Evolutionary conservation across 495 filamentous ascomycete species (phyloP).

Genomic region (Penicillium ucsense): DNA sequence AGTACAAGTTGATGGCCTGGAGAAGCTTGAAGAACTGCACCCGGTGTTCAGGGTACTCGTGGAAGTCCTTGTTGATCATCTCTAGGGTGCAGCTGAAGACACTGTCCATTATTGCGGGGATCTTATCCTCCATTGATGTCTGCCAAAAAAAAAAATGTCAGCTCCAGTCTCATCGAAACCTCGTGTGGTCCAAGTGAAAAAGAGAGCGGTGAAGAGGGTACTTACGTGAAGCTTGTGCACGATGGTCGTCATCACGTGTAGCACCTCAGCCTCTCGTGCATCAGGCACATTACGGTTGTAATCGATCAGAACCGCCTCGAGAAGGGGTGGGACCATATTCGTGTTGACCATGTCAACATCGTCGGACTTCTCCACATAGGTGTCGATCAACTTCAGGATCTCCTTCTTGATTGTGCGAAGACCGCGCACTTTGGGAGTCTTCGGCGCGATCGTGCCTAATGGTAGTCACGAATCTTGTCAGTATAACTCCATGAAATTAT

Average conservation of each 20-base stretch:
- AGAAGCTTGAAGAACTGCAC: conserved; percentile 98
- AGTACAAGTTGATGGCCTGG: conserved; percentile 89
- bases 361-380: conserved; percentile 94
- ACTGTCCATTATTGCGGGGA: conserved; percentile 94
- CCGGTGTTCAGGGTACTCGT: conserved; percentile 94
- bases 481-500: neutral
- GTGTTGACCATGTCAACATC: conserved; percentile 85
- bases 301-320: conserved; percentile 89
- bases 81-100: conserved; percentile 97
- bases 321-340: conserved; percentile 92
- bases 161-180: neutral
- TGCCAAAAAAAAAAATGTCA: conserved; percentile 8
- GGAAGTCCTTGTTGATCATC: conserved; percentile 99
- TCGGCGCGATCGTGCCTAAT: conserved; percentile 82
- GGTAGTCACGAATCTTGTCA: conserved; percentile 4
- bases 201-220: conserved; percentile 8
- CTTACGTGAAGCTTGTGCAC: conserved; percentile 91
- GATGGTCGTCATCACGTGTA: conserved; percentile 96
- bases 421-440: conserved; percentile 91
- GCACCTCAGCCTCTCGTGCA: conserved; percentile 90
- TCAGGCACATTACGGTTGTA: conserved; percentile 96
- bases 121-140: conserved; percentile 95
- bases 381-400: conserved; percentile 96
- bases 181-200: neutral
- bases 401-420: conserved; percentile 98